These are phyloP conservation scores for Oenanthe sinensis DNA, from an alignment of 129 eudicot genomes.

Conservation along the genomic window DNA sequence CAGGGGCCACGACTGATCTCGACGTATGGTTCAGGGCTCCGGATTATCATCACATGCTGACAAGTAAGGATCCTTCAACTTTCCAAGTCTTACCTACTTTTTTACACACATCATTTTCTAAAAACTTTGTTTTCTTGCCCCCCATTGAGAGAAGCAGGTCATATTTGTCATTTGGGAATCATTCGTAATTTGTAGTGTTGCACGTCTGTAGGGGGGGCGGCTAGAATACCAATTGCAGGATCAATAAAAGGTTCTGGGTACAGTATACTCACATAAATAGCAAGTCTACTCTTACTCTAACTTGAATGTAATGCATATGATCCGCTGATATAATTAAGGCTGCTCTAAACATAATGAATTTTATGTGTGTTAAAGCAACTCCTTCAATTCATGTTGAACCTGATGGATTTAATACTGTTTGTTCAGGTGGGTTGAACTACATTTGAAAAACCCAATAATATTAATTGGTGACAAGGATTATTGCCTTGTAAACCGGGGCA, in stretches of 20 bases:
- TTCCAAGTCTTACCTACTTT: neutral
- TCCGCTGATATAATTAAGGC: neutral
- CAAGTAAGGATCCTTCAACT: neutral
- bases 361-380: too few relatives aligned
- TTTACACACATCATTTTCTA: neutral
- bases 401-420: neutral
- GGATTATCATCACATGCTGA: constrained; percentile 2
- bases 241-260: too few relatives aligned
- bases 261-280: too few relatives aligned
- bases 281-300: neutral
- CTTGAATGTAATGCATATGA: neutral
- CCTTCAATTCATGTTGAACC: neutral
- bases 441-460: neutral
- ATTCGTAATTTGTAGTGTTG: neutral
- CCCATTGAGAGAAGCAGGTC: neutral
- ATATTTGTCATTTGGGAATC: neutral
- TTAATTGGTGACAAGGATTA: neutral
- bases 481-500: neutral
- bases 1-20: neutral
- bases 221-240: neutral
- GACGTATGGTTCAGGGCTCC: neutral
- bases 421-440: neutral
- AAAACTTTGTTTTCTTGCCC: neutral
- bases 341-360: neutral
- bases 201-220: neutral